Evolutionary conservation across 164 flowering plant genomes (phyloP).

Genomic region (Chloranthus sessilifolius): DNA sequence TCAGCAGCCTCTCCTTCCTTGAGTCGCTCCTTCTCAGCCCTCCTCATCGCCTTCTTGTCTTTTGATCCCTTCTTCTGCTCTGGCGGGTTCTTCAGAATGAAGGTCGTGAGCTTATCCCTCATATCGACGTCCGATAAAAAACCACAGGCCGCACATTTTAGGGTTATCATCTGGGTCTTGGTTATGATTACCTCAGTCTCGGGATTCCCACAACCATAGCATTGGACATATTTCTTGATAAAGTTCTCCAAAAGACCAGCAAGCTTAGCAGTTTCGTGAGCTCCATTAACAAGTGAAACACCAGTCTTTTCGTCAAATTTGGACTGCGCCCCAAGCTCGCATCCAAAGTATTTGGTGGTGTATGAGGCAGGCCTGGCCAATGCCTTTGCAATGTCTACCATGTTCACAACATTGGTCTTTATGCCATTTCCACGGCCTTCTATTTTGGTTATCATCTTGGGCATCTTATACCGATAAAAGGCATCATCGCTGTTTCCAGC

Average conservation of each 20-base stretch:
- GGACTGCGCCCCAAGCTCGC: slow-evolving; percentile 94
- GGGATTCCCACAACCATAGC: slow-evolving; percentile 94
- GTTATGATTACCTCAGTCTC: slow-evolving; percentile 79
- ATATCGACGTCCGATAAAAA: slow-evolving; percentile 86
- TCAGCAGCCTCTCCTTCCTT: slow-evolving; percentile 94
- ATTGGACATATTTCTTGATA: slow-evolving; percentile 90
- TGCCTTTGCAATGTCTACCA: slow-evolving; percentile 90
- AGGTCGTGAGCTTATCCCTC: slow-evolving; percentile 89
- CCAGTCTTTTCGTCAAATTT: slow-evolving; percentile 91
- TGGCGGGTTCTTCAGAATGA: slow-evolving; percentile 85
- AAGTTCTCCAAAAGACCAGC: slow-evolving; percentile 86
- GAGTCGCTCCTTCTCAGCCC: slow-evolving; percentile 89
- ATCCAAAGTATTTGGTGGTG: slow-evolving; percentile 85
- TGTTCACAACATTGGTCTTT: slow-evolving; percentile 87
- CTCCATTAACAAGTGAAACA: slow-evolving; percentile 76
- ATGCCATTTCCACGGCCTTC: slow-evolving; percentile 98
- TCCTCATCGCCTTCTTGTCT: slow-evolving; percentile 89
- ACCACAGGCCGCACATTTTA: slow-evolving; percentile 95
- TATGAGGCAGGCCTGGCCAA: slow-evolving; percentile 86
- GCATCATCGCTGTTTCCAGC: slow-evolving; percentile 92
- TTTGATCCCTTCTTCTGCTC: slow-evolving; percentile 73
- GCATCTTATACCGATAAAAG: slow-evolving; percentile 97
- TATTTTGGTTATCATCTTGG: slow-evolving; percentile 82
- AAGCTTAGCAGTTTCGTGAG: slow-evolving; percentile 80
- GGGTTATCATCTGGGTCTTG: slow-evolving; percentile 72